phyloP scores from a whole-genome alignment of 2,329 filamentous ascomycete genomes.

The Aspergillus texensis region DNA sequence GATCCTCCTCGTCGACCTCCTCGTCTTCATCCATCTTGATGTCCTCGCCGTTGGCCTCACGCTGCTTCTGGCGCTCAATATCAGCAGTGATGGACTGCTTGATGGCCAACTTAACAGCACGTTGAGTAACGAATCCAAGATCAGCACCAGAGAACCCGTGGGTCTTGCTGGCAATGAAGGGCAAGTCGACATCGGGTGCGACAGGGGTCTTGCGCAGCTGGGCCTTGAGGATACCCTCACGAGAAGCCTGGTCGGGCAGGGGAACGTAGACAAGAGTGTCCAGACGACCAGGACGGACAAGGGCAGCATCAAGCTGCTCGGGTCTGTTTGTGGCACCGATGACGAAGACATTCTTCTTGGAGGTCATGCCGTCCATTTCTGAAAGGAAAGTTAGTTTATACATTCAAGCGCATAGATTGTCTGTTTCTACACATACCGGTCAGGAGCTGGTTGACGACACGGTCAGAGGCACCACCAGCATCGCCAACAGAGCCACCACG shows the following conservation, averaged over 20 bases:
- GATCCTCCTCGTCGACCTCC: slow-evolving; percentile 69
- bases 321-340: slow-evolving; percentile 98
- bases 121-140: slow-evolving; percentile 98
- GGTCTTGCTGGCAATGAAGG: slow-evolving; percentile 93
- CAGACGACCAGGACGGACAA: slow-evolving; percentile 97
- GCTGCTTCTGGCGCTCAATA: slow-evolving; percentile 87
- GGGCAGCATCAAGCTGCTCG: slow-evolving; percentile 95
- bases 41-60: slow-evolving; percentile 76
- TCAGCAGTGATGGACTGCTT: slow-evolving; percentile 91
- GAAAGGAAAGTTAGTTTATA: slow-evolving; percentile 44
- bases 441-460: slow-evolving; percentile 99
- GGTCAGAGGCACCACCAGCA: slow-evolving; percentile 96
- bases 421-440: slow-evolving; percentile 64
- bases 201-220: slow-evolving; percentile 99
- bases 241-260: slow-evolving; percentile 87
- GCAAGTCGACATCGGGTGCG: slow-evolving; percentile 79
- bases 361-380: slow-evolving; percentile 99
- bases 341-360: slow-evolving; percentile 99
- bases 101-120: slow-evolving; percentile 98
- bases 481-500: slow-evolving; percentile 96
- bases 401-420: neutral
- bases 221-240: slow-evolving; percentile 86
- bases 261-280: slow-evolving; percentile 98
- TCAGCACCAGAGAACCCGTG: slow-evolving; percentile 99
- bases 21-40: slow-evolving; percentile 75